A percentile compares a stretch with the other conserved stretches of the same genome.
Conservation (phyloP, 129 eudicot genomes). For the Sambucus nigra region DNA sequence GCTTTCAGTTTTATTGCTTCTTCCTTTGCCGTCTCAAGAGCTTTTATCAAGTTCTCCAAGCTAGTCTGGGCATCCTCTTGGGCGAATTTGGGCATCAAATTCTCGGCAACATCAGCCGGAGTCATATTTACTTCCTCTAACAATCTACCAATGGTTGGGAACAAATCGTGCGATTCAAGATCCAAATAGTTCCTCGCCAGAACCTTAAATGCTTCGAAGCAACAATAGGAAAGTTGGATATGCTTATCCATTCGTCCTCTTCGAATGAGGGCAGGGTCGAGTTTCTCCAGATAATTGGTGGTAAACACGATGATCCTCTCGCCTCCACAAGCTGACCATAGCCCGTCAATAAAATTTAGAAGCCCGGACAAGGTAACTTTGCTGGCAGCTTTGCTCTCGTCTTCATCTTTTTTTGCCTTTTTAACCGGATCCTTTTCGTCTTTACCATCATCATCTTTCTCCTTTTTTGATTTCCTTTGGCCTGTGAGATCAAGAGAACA, state of each 20-base stretch:
- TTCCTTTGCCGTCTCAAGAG: background rate
- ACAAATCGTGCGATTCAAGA: background rate
- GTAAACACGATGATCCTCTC: conserved; percentile 3
- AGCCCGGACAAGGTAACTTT: conserved; percentile 1
- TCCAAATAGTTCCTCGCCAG: conserved; percentile 2
- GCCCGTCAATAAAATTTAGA: conserved; percentile 1
- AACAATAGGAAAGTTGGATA: background rate
- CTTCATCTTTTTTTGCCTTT: background rate
- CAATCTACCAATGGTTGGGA: background rate
- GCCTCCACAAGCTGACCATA: background rate
- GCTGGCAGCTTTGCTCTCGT: background rate
- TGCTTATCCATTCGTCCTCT: conserved; percentile 1
- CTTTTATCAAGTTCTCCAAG: background rate
- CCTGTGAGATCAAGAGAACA: background rate
- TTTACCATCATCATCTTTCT: background rate
- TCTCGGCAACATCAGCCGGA: background rate
- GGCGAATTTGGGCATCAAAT: background rate
- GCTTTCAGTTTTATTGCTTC: background rate
- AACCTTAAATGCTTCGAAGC: background rate
- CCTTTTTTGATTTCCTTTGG: background rate
- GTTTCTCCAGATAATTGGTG: background rate
- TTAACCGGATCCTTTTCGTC: background rate
- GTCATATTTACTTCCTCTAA: background rate
- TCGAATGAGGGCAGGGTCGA: conserved; percentile 1
- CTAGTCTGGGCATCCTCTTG: background rate